These are phyloP conservation scores for Sporothrix mexicana DNA, from an alignment of 2,329 filamentous ascomycete species.

Conservation along the genomic window DNA sequence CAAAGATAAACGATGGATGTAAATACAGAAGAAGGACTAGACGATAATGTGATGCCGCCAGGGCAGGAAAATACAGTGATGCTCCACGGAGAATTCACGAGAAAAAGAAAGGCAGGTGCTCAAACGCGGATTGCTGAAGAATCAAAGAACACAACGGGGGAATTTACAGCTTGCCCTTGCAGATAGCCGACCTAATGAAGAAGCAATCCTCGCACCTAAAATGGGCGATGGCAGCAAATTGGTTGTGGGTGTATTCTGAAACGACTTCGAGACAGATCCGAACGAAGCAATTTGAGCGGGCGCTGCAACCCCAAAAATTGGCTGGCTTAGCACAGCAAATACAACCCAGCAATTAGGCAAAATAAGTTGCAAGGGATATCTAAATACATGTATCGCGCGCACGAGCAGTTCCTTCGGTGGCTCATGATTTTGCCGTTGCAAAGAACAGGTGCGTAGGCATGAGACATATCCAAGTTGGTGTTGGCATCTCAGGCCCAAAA, in stretches of 20 bases:
- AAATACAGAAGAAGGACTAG: background rate
- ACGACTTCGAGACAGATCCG: slow-evolving; percentile 31
- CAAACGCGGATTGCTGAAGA: background rate
- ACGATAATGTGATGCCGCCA: background rate
- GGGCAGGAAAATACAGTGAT: background rate
- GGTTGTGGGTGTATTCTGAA: slow-evolving; percentile 21
- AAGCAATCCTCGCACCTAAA: background rate
- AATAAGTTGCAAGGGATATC: background rate
- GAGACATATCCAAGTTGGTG: background rate
- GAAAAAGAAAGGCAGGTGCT: background rate
- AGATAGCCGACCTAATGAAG: background rate
- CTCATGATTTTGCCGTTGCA: background rate
- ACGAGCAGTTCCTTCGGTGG: background rate
- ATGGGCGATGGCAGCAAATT: background rate
- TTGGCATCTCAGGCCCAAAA: too few species aligned
- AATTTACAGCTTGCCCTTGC: background rate
- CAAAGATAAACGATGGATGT: background rate
- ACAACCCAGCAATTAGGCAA: background rate
- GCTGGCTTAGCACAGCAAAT: background rate
- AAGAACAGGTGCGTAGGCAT: background rate
- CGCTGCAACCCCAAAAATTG: background rate
- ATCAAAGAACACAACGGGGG: background rate
- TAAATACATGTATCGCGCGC: background rate
- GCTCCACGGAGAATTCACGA: background rate
- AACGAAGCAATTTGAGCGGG: background rate